Percentiles rank a stretch among this genome's conserved stretches.
phyloP scores from a whole-genome alignment of 805 yeast genomes.

The Maudiozyma pseudohumilis region DNA sequence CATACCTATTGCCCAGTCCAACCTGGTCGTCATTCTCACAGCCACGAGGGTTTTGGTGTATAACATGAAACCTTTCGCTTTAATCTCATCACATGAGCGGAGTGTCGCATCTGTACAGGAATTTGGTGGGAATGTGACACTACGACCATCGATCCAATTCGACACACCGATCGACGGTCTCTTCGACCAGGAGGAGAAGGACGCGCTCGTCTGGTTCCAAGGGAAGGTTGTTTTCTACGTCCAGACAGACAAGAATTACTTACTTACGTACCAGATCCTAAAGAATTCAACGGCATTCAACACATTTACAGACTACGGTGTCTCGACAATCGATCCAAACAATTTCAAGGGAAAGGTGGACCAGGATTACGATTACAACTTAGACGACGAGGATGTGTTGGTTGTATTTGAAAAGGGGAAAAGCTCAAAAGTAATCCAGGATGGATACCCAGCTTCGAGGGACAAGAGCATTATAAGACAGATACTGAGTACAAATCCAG shows the following conservation, averaged over 20 bases:
- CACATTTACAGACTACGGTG: constrained; percentile 25
- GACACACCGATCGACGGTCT: constrained; percentile 14
- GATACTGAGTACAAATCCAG: constrained; percentile 13
- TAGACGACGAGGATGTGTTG: constrained; percentile 25
- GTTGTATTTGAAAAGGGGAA: constrained; percentile 25
- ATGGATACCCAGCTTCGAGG: constrained; percentile 25
- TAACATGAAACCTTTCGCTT: constrained; percentile 27
- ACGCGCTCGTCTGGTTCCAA: constrained; percentile 8
- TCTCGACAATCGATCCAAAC: constrained; percentile 15
- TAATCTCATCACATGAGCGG: constrained; percentile 25
- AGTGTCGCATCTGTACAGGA: constrained; percentile 20
- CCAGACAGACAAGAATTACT: constrained; percentile 20
- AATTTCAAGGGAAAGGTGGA: constrained; percentile 9
- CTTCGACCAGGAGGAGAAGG: constrained; percentile 8
- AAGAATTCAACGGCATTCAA: constrained; percentile 14
- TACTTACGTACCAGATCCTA: constrained; percentile 24
- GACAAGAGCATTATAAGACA: constrained; percentile 23
- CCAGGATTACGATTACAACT: constrained; percentile 14
- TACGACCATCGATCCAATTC: constrained; percentile 12
- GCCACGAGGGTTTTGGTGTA: constrained; percentile 23
- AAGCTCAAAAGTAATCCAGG: constrained; percentile 25
- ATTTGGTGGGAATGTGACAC: constrained; percentile 22
- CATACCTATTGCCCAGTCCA: constrained; percentile 18
- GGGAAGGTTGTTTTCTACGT: constrained; percentile 24
- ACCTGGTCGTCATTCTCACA: constrained; percentile 22